These are phyloP conservation scores for Suillus discolor DNA, from an alignment of 768 basidiomycete species.

Conservation along the genomic window DNA sequence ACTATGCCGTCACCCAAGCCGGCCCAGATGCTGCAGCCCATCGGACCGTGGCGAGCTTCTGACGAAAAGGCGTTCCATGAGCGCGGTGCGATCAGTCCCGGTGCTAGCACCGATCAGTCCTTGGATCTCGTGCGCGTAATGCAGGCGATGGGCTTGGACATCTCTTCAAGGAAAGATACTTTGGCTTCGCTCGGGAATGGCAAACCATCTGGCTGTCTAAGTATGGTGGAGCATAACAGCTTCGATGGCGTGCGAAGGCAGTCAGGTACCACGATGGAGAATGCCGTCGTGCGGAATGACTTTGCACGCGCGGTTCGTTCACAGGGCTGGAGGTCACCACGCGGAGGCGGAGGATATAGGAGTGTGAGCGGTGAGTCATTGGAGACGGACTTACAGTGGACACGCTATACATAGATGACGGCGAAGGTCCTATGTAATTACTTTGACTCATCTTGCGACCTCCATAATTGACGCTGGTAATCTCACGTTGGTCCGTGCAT, in stretches of 20 bases:
- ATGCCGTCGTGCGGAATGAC: background rate
- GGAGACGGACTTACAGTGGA: background rate
- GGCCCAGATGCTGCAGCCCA: background rate
- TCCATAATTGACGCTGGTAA: too few species aligned
- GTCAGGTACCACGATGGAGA: background rate
- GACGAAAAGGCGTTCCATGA: constrained; percentile 4
- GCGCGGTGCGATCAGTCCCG: background rate
- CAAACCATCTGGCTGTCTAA: background rate
- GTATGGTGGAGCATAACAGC: background rate
- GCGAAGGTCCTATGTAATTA: too few species aligned
- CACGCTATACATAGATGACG: constrained; percentile 1
- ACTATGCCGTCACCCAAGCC: background rate
- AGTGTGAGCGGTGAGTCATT: background rate
- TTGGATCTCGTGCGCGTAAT: background rate
- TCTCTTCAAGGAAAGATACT: background rate
- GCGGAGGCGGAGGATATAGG: background rate
- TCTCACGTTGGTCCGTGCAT: too few species aligned
- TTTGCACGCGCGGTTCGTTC: background rate
- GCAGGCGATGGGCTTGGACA: constrained; percentile 2
- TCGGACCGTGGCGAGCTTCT: constrained; percentile 5
- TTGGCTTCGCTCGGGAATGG: background rate
- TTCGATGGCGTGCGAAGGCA: background rate
- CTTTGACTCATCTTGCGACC: too few species aligned
- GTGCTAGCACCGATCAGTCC: background rate
- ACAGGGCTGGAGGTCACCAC: background rate